phyloP scores from a whole-genome alignment of 345 rosid genomes.

The Pistacia atlantica region DNA sequence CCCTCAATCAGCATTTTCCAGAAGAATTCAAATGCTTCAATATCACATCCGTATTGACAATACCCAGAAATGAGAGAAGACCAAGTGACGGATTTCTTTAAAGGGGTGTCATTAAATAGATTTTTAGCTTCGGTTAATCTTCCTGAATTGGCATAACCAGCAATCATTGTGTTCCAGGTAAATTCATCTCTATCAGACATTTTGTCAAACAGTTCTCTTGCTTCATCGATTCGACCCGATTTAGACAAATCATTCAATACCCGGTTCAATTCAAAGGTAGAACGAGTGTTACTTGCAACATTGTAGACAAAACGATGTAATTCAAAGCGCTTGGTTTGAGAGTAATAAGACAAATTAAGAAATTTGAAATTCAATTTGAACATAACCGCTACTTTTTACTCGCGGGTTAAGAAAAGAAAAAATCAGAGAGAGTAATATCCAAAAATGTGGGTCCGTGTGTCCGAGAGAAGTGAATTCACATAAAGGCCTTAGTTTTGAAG shows the following conservation, averaged over 20 bases:
- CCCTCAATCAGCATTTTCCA: conserved; percentile 74
- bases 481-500: background rate
- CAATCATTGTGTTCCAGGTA: conserved; percentile 85
- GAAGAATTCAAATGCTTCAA: conserved; percentile 65
- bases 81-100: conserved; percentile 73
- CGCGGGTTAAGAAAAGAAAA: background rate
- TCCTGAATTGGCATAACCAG: conserved; percentile 72
- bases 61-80: conserved; percentile 80
- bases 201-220: conserved; percentile 72
- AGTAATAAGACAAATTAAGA: conserved; percentile 7
- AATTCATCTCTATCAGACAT: conserved; percentile 67
- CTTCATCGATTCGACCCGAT: conserved; percentile 60
- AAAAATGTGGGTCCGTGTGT: background rate
- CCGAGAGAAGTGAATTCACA: background rate
- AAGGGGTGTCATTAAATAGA: conserved; percentile 51
- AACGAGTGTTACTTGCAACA: conserved; percentile 18
- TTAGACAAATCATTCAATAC: conserved; percentile 43
- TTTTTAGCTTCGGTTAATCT: conserved; percentile 56
- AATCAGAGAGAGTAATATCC: background rate
- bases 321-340: background rate
- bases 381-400: conserved; percentile 25
- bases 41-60: conserved; percentile 46
- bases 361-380: conserved; percentile 29
- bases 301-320: conserved; percentile 19
- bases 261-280: conserved; percentile 50